These are phyloP conservation scores for Mucor plumbeus DNA, from an alignment of 371 early-diverging fungal species.

Conservation along the genomic window DNA sequence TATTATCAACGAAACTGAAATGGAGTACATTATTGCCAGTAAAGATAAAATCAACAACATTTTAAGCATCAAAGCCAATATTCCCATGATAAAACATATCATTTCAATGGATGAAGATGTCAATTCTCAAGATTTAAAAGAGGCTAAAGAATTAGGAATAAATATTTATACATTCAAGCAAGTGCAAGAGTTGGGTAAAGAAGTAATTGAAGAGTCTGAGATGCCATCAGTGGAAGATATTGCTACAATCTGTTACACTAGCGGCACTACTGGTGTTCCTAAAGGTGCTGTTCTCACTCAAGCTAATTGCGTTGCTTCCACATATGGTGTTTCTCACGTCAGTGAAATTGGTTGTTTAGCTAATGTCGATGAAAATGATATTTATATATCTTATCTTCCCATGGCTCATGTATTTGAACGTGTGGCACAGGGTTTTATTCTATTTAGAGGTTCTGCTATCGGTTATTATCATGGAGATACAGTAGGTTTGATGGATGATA, in stretches of 20 bases:
- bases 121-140: constrained; percentile 44
- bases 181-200: constrained; percentile 63
- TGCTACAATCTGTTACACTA: constrained; percentile 96
- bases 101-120: constrained; percentile 79
- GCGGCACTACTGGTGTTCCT: constrained; percentile 91
- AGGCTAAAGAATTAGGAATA: constrained; percentile 30
- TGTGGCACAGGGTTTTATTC: constrained; percentile 74
- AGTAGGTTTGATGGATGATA: constrained; percentile 70
- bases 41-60: constrained; percentile 65
- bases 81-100: constrained; percentile 70
- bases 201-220: constrained; percentile 60
- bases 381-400: constrained; percentile 92
- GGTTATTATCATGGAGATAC: constrained; percentile 81
- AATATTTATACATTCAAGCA: constrained; percentile 52
- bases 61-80: constrained; percentile 69
- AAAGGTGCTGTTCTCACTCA: constrained; percentile 92
- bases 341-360: constrained; percentile 58
- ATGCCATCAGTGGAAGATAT: constrained; percentile 77
- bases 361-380: constrained; percentile 81
- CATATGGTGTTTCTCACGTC: constrained; percentile 75
- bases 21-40: constrained; percentile 82
- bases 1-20: constrained; percentile 86
- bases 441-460: constrained; percentile 71
- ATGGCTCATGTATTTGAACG: constrained; percentile 93
- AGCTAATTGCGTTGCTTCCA: constrained; percentile 67